Base-by-base conservation (phyloP, 1,284 basidiomycete genomes). In the Rhodotorula sp. region DNA sequence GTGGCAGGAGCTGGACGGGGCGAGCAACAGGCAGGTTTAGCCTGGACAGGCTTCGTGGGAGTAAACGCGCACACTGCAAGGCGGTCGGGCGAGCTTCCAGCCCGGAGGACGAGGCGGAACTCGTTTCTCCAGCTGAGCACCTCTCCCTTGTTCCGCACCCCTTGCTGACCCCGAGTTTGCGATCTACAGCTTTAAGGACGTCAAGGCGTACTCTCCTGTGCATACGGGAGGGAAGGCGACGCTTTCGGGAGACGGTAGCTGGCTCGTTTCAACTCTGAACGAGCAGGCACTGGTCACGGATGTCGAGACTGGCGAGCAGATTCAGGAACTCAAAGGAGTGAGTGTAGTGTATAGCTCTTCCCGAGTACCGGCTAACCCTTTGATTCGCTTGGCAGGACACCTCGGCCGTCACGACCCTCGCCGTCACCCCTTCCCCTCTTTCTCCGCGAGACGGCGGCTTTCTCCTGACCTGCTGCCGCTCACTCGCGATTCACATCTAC, bases 191-290 rank as follows among this genome's bases (percentile, higher is more conserved):
- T 78, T 78, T 72, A 74, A 73, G 52, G 71, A 68, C 11, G 65
- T 65, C 30, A 68, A 70, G 47, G 75, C 71, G 19, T 77, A 74
- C 62, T 73, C 74, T 32, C 93, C 94, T 8, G 82, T 96, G 63
- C 92, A 95, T 79, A 96, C 92, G 0, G 87, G 87, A 59, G 94
- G 94, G 36, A 90, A 92, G 11, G 88, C 94, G 48, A 87, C 91
- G 17, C 82, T 93, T 54, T 89, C 90, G 8, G 81, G 84, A 64
- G 92, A 97, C 84, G 94, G 91, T 55, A 82, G 83, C 59, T 87
- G 85, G 79, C 84, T 98, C 39, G 85, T 94, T 64, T 92, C 92
- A 46, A 93, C 92, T 71, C 87, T 98, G 59, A 88, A 87, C 61
- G 91, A 96, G 77, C 88, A 94, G 72, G 89, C 91, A 2, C 79